phyloP scores from a whole-genome alignment of 2,329 filamentous ascomycete genomes.

The Pseudonectria foliicola region DNA sequence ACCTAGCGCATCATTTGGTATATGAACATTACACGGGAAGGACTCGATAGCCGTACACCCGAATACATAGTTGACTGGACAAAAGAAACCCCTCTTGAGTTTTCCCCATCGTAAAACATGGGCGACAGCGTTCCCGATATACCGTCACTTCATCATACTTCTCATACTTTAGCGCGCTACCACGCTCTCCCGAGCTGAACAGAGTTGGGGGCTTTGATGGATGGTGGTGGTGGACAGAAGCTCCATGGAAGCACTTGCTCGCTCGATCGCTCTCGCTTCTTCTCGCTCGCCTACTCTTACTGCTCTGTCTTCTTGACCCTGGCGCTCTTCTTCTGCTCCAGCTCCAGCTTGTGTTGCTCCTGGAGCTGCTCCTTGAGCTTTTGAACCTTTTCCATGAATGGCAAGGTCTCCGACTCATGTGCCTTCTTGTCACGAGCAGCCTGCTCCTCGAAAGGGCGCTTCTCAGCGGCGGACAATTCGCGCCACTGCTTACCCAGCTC shows the following conservation, averaged over 20 bases:
- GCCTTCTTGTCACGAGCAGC: constrained; percentile 9
- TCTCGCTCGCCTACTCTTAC: background rate
- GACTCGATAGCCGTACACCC: too few species aligned
- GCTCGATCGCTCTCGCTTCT: background rate
- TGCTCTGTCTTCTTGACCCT: constrained; percentile 6
- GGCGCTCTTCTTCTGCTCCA: constrained; percentile 7
- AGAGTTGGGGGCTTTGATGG: too few species aligned
- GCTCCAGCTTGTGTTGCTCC: constrained; percentile 17
- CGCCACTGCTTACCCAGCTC: constrained; percentile 36
- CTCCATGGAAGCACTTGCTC: too few species aligned
- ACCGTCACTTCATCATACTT: too few species aligned
- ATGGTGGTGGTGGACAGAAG: too few species aligned
- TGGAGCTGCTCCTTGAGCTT: constrained; percentile 22
- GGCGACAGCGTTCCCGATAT: too few species aligned
- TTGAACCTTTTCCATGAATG: constrained; percentile 23
- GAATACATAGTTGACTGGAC: too few species aligned
- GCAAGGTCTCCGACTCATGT: constrained; percentile 14
- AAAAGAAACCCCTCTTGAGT: too few species aligned
- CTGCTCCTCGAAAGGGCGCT: constrained; percentile 32
- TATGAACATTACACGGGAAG: too few species aligned
- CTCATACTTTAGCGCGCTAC: too few species aligned
- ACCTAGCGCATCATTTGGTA: background rate
- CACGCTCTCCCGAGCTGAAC: too few species aligned
- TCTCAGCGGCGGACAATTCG: constrained; percentile 32
- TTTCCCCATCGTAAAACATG: too few species aligned